Base-by-base conservation (phyloP, 352 stramenopile genomes). In the Phytophthora cactorum region DNA sequence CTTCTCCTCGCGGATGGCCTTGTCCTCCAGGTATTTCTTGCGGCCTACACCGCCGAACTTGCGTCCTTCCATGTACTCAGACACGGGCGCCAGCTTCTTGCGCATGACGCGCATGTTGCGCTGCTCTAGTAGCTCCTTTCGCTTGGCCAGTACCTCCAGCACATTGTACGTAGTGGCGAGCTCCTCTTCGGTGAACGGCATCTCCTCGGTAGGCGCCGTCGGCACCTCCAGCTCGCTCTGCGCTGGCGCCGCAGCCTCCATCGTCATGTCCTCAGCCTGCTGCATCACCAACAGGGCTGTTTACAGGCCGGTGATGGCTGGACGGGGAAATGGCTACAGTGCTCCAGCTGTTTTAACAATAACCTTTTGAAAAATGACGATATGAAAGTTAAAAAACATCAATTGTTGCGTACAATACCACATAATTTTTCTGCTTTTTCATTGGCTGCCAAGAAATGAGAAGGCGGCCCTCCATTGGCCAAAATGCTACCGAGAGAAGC, bases 1-100 rank as follows among this genome's bases (percentile, higher is more conserved):
- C 60, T 96, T 96, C 55, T 96, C 88, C 44, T 94, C 86, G 34
- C 84, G 80, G 44, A 96, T 76, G 36, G 92, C 84, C 70, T 96
- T 95, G 70, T 96, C 88, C 47, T 96, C 86, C 9, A 96, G 62
- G 70, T 95, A 96, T 62, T 96, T 94, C 61, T 96, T 96, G 45
- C 88, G 86, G 3, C 85, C 84, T 50, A 89, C 76, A 8, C 88
- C 88, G 25, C 86, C 86, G 61, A 92, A 96, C 69, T 96, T 96
- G 62, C 88, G 88, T 47, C 67, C 80, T 70, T 96, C 88, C 77
- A 96, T 81, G 63, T 80, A 88, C 34, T 94, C 88, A 5, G 82
- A 75, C 28, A 96, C 72, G 4, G 88, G 88, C 44, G 86, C 88
- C 52, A 96, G 66, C 60, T 85, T 79, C 75, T 96, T 96, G 49